Base-by-base conservation (phyloP, 2,329 filamentous ascomycete genomes). In the Aspergillus candidus region DNA sequence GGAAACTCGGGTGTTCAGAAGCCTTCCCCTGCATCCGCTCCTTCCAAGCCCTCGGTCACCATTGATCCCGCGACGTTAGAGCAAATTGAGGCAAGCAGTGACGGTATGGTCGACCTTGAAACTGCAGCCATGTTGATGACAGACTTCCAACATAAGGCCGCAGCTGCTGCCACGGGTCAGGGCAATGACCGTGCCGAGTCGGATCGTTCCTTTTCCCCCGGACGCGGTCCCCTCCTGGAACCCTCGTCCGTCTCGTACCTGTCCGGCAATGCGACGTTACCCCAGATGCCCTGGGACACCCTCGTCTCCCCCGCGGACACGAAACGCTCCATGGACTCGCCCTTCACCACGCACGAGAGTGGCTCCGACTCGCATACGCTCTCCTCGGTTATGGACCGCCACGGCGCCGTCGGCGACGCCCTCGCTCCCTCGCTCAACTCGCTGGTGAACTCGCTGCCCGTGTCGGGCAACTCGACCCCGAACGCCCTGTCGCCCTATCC, bases 71-170 rank as follows among this genome's bases (percentile, higher is more conserved):
- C 88, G 35, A 84, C 88, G 44, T 74, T 96, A 58, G 90, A 96
- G 71, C 89, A 95, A 69, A 89, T 97, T 62, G 89, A 95, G 70
- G 86, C 85, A 60, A 87, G 83, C 71, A 87, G 83, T 66, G 91
- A 96, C 67, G 85, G 84, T 66, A 85, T 91, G 71, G 90, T 96
- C 63, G 93, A 96, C 67, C 86, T 96, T 62, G 91, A 98, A 76
- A 89, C 91, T 59, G 93, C 93, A 57, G 93, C 93, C 57, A 96
- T 97, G 88, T 81, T 98, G 67, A 94, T 98, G 74, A 93, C 91
- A 65, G 90, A 97, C 72, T 85, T 97, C 65, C 91, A 95, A 72
- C 89, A 96, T 75, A 96, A 96, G 75, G 90, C 83, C 60, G 91
- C 90, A 70, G 83, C 82, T 56, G 75, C 77, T 61, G 67, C 68